Conservation (phyloP, 202 grass and related monocot genomes). For the Alloteropsis angusta region DNA sequence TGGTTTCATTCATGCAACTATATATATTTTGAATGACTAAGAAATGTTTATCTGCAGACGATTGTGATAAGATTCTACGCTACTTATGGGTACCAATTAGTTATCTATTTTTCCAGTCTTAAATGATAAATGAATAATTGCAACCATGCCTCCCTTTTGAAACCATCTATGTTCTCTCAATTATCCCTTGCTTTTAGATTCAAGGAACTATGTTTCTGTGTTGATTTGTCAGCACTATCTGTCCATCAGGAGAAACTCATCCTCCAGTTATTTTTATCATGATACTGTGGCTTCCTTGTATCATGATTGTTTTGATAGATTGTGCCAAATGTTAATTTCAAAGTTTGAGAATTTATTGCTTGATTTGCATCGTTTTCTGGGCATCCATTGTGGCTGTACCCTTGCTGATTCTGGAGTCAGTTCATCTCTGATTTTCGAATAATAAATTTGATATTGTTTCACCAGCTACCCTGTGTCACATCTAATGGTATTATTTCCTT, state of each 20-base stretch:
- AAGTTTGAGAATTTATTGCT: conserved; percentile 13
- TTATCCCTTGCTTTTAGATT: background rate
- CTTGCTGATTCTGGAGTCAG: background rate
- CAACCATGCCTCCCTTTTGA: background rate
- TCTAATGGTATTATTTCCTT: conserved; percentile 7
- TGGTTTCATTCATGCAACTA: background rate
- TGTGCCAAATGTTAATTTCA: background rate
- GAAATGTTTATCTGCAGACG: background rate
- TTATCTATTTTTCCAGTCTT: conserved; percentile 5
- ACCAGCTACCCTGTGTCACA: background rate
- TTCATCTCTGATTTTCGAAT: background rate
- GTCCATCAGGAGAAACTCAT: background rate
- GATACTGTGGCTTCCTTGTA: background rate
- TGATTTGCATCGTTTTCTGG: conserved; percentile 13
- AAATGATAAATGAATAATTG: background rate
- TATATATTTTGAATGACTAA: background rate
- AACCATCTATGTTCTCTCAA: background rate
- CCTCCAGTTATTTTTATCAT: conserved; percentile 2
- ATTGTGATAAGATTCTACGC: background rate
- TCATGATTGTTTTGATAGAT: background rate
- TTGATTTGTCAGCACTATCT: background rate
- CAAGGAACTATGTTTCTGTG: background rate
- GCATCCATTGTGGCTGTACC: background rate
- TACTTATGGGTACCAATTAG: background rate
- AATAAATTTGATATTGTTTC: background rate